Base-by-base conservation (phyloP, 2,329 filamentous ascomycete genomes). In the Monascus ruber region DNA sequence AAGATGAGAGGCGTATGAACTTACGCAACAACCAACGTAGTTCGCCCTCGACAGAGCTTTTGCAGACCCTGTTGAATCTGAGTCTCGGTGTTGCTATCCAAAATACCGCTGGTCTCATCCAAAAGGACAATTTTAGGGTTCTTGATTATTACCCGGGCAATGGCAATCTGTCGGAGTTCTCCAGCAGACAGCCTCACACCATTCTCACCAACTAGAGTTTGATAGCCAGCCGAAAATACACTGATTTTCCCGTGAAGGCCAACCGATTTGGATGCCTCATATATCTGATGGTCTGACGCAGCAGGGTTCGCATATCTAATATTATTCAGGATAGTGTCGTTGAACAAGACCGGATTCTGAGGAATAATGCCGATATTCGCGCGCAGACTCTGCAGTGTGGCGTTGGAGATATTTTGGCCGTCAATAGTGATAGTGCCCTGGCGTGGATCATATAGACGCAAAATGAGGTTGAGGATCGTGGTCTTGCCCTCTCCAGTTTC, bases 201-300 rank as follows among this genome's bases (percentile, higher is more conserved):
- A 11, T 63, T 56, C 49, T 73, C 69, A 17, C 72, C 72, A 25
- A 74, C 65, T 33, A 57, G 50, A 6, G 68, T 66, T 17, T 62
- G 44, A 50, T 76, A 73, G 0, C 66, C 65, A 51, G 74, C 65
- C 0, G 74, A 65, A 48, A 83, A 80, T 1, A 58, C 64, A 38
- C 72, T 53, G 42, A 83, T 80, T 46, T 78, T 76, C 39, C 81
- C 73, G 55, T 83, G 79, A 25, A 83, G 73, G 1, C 72, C 70
- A 2, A 78, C 79, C 0, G 72, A 71, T 40, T 69, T 69, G 51
- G 77, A 81, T 0, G 78, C 79, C 2, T 71, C 71, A 36, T 72
- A 64, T 35, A 80, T 69, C 26, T 83, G 74, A 5, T 69, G 69
- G 33, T 81, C 72, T 0, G 72, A 76, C 1, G 78, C 77, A n/a